Base-by-base conservation (phyloP, 257 asterid species). In the Anisodus tanguticus region DNA sequence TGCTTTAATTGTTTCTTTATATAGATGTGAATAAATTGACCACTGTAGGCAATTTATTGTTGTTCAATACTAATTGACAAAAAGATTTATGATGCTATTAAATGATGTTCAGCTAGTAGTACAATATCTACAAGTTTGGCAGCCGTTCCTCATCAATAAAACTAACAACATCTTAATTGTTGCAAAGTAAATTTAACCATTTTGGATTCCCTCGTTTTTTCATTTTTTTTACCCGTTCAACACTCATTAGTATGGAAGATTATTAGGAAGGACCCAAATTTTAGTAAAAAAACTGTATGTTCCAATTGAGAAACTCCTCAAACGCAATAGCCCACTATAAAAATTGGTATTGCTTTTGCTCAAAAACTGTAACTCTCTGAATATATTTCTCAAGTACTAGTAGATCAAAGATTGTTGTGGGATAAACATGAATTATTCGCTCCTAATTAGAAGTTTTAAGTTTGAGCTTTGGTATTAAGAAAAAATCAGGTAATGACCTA, bases 41-140 rank as follows among this genome's bases (percentile, higher is more conserved):
- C 17, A 31, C 10, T 2, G 4, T 13, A 1, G 22, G 4, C 13
- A 51, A 76, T 51, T 74, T 74, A 74, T 74, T 74, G 63, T 74
- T 51, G 45, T 22, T 19, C 80, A 47, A 1, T 11, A 22, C 31
- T 47, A 47, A 17, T 69, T 39, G 35, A 53, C 22, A 53, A 77
- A 26, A 53, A 15, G 1, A 77, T 26, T 77, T 77, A 77, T 77
- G 66, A 77, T 77, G 31, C 82, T 53, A 77, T 12, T 31, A 77
- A 53, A 77, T 15, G 82, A 15, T 31, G 16, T 77, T 13, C 22
- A 77, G 8, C 51, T 53, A 51, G 16, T 68, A 15, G 6, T 69
- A 3, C 39, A 69, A 3, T 1, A 43, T 26, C 8, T 19, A 1
- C 19, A 72, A 64, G 45, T 76, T 76, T 13, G 82, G 31, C 64